Base-by-base conservation (phyloP, 2,329 filamentous ascomycete genomes). In the Davidsoniella virescens region DNA sequence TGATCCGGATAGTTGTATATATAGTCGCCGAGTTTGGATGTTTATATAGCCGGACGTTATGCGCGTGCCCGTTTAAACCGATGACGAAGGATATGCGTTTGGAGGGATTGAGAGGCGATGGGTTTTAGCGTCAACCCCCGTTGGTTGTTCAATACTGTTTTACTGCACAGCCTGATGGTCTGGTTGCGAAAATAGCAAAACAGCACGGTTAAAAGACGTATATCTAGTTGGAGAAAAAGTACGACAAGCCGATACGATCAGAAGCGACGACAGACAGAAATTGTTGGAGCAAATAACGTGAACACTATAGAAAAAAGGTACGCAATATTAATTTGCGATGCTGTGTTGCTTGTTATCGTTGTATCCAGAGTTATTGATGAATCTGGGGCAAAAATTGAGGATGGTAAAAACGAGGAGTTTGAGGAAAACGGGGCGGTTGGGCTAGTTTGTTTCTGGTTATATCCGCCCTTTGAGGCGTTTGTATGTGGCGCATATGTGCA, bases 1-100 rank as follows among this genome's bases (percentile, higher is more conserved):
- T 33, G 29, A 33, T 33, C 46, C 46, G 46, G 51, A 52, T 52
- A 52, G 26, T 42, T 16, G 38, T 42, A 49, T 52, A 52, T 41
- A 33, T 33, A 8, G 29, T 12, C 29, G 12, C 29, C 12, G 29
- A 33, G 25, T 44, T 40, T 6, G 20, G n/a, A 18, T 12, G 17
- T 33, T 25, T 44, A 33, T 33, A 47, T 47, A 47, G 37, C 33
- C 44, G 18, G 44, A 38, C 14, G 25, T 39, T 46, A 46, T 46
- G 25, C 18, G 18, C 18, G 16, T 47, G 36, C 33, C 26, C 23
- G 40, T 40, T 41, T 33, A 42, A 49, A 29, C 18, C 16, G 26
- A 44, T 23, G 40, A 43, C 4, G 33, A 18, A 37, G 38, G 37
- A 47, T 47, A 47, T 47, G 44, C 44, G 44, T 47, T 47, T 47